Conservation (phyloP, 768 basidiomycete species). For the Mycena alexandri region DNA sequence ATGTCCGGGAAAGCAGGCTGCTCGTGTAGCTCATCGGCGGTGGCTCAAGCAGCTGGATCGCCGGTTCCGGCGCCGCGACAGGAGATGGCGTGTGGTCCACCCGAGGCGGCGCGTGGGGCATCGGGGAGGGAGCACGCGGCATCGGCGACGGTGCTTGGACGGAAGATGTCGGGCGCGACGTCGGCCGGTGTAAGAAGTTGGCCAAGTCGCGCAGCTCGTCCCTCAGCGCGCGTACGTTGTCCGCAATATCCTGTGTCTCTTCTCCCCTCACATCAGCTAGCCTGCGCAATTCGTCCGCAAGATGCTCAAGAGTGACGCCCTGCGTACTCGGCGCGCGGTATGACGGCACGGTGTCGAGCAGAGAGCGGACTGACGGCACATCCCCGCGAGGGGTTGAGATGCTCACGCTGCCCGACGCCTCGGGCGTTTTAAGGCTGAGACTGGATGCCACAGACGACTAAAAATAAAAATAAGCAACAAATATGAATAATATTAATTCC, state of each 20-base stretch:
- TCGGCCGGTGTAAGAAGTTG: constrained; percentile 63
- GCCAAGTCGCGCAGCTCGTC: constrained; percentile 76
- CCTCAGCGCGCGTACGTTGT: constrained; percentile 77
- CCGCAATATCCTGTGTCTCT: constrained; percentile 74
- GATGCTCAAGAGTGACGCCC: constrained; percentile 62
- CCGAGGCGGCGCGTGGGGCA: constrained; percentile 34
- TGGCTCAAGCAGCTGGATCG: constrained; percentile 34
- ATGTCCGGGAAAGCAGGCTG: constrained; percentile 48
- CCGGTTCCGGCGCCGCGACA: constrained; percentile 31
- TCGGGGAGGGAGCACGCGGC: constrained; percentile 30
- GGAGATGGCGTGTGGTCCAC: constrained; percentile 37
- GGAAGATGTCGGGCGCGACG: constrained; percentile 40
- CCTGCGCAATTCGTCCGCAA: constrained; percentile 68
- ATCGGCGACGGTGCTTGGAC: constrained; percentile 31
- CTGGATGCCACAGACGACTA: constrained; percentile 50
- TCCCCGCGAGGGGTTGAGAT: constrained; percentile 61
- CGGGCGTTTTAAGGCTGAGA: constrained; percentile 53
- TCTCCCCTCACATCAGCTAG: constrained; percentile 70
- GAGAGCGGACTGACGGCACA: constrained; percentile 62
- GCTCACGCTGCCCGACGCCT: constrained; percentile 53
- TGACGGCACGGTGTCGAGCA: constrained; percentile 58
- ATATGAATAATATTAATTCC: background rate
- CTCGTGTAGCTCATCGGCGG: constrained; percentile 35
- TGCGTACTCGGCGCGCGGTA: constrained; percentile 63
- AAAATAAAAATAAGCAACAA: constrained; percentile 27